Percentiles rank a stretch among this genome's conserved stretches.
phyloP scores from a whole-genome alignment of 176 grass and related monocot species.

The Elymus sibiricus region DNA sequence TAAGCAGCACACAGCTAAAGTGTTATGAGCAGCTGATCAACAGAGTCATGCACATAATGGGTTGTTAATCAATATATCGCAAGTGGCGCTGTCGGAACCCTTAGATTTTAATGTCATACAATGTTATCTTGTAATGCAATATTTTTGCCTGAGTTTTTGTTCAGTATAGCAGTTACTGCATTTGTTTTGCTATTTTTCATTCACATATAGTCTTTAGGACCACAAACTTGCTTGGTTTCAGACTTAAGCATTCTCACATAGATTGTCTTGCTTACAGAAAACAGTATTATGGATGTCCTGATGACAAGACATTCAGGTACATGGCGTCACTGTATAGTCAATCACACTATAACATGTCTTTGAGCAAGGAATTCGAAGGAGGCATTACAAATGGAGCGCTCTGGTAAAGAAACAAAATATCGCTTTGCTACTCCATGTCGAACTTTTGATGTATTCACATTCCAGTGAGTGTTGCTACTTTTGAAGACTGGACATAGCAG shows the following conservation, averaged over 20 bases:
- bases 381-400: conserved; percentile 92
- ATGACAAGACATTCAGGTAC: conserved; percentile 79
- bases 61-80: not conserved
- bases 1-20: not conserved
- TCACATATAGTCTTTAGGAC: not conserved
- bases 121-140: conserved; percentile 8
- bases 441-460: not conserved
- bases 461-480: not conserved
- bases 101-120: not conserved
- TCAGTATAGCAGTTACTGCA: not conserved
- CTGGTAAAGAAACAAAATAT: conserved; percentile 49
- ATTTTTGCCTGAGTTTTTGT: not conserved
- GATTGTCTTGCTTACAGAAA: conserved; percentile 61
- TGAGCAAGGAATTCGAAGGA: conserved; percentile 91
- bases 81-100: not conserved
- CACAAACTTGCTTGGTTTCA: conserved; percentile 22
- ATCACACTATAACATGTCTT: conserved; percentile 93
- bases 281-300: conserved; percentile 77
- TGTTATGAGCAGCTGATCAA: not conserved
- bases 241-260: conserved; percentile 23
- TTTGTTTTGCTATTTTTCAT: conserved; percentile 1
- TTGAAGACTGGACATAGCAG: conserved; percentile 3
- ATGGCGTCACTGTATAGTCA: conserved; percentile 88
- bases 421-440: not conserved
- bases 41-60: not conserved